These are phyloP conservation scores for Yarrowia osloensis DNA, from an alignment of 805 yeast species.

Conservation along the genomic window DNA sequence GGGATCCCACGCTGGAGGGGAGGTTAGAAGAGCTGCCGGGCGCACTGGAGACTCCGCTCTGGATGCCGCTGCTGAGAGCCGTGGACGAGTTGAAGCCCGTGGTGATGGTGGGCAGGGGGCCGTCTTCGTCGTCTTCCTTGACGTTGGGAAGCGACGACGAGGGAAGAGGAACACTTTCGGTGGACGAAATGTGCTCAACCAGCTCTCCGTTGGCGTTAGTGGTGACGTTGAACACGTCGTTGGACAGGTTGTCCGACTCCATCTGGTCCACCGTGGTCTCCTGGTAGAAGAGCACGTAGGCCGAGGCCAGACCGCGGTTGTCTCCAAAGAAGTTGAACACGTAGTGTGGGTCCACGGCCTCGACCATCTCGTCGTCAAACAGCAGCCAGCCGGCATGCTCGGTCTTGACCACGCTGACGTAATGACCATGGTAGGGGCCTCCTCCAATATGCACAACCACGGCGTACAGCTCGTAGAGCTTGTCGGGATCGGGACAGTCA, in stretches of 20 bases:
- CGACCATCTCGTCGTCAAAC: conserved; percentile 95
- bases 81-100: conserved; percentile 11
- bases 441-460: conserved; percentile 95
- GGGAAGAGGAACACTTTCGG: conserved; percentile 21
- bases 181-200: conserved; percentile 15
- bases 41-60: conserved; percentile 15
- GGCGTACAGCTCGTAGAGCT: conserved; percentile 76
- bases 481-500: conserved; percentile 53
- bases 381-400: conserved; percentile 81
- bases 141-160: conserved; percentile 23
- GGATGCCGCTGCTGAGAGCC: conserved; percentile 8
- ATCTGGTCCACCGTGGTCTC: conserved; percentile 44
- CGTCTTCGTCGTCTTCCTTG: conserved; percentile 15
- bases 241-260: conserved; percentile 28
- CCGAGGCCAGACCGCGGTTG: conserved; percentile 83
- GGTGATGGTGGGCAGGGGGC: neutral
- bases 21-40: conserved; percentile 2
- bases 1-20: neutral
- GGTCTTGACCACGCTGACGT: conserved; percentile 81
- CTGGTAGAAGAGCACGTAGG: conserved; percentile 83
- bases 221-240: conserved; percentile 25
- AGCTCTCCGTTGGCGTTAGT: conserved; percentile 17
- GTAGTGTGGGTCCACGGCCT: conserved; percentile 76
- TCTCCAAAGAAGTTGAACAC: conserved; percentile 88
- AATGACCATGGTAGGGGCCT: conserved; percentile 97